Conservation (phyloP, 331 rosid species). For the Prunus yedoensis region DNA sequence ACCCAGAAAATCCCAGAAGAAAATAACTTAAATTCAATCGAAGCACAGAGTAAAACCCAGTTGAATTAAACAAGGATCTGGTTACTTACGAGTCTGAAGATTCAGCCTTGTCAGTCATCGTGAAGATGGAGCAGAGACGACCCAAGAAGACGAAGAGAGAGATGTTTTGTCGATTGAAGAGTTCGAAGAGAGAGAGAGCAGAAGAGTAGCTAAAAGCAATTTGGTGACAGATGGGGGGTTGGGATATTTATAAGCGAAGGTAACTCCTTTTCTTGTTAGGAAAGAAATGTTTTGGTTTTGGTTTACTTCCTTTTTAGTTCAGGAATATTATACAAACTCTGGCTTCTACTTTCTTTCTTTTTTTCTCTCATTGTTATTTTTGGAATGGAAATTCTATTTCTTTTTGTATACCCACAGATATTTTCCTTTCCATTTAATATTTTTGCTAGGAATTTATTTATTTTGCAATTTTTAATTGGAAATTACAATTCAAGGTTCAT, state of each 20-base stretch:
- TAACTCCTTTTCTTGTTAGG: constrained; percentile 58
- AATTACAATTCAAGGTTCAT: no score
- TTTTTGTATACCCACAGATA: background rate
- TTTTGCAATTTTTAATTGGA: no score
- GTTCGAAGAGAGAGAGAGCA: background rate
- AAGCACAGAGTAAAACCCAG: background rate
- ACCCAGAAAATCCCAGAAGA: background rate
- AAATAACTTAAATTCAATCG: background rate
- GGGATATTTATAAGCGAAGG: constrained; percentile 40
- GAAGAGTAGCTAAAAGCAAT: constrained; percentile 24
- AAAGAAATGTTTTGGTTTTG: constrained; percentile 47
- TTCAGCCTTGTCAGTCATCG: constrained; percentile 73
- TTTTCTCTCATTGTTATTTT: background rate
- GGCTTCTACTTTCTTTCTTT: background rate
- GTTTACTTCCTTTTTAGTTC: constrained; percentile 24
- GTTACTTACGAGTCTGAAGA: constrained; percentile 77
- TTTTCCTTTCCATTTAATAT: no score
- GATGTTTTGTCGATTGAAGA: constrained; percentile 5
- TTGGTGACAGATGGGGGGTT: constrained; percentile 23
- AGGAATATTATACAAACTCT: constrained; percentile 17
- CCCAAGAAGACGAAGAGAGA: constrained; percentile 7
- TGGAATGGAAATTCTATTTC: background rate
- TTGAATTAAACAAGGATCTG: constrained; percentile 39
- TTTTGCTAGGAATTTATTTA: no score
- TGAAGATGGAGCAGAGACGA: constrained; percentile 12